Evolutionary conservation across 73 alveolate species (phyloP).

Genomic region (Tetrahymena thermophila): DNA sequence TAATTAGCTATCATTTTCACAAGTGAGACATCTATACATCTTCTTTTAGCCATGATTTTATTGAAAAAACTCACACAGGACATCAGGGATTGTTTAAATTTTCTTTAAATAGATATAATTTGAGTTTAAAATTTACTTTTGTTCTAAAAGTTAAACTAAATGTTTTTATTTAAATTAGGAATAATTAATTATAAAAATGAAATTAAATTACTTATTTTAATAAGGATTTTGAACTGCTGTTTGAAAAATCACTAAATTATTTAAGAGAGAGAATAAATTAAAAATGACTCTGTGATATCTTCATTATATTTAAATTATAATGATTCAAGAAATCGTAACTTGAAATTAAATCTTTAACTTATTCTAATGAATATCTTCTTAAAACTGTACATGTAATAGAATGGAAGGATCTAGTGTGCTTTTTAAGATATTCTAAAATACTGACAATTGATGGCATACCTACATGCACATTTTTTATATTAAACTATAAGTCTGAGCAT

Average conservation of each 20-base stretch:
- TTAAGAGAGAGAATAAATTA: not conserved
- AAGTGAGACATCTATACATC: not conserved
- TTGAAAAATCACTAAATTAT: not conserved
- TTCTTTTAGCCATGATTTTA: not conserved
- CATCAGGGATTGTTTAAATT: not conserved
- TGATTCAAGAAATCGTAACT: not conserved
- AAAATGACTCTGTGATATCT: not conserved
- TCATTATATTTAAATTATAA: not conserved
- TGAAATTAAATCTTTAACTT: not conserved
- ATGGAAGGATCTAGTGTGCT: not conserved
- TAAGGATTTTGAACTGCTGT: not conserved
- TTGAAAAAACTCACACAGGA: not conserved
- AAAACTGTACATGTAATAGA: not conserved
- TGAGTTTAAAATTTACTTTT: not conserved
- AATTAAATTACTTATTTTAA: not conserved
- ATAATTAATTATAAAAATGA: not conserved
- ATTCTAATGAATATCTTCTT: not conserved
- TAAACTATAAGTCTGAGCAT: not conserved
- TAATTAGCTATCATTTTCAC: not conserved
- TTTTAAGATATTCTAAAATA: not conserved
- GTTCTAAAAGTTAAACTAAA: too few species aligned
- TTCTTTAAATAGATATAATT: not conserved
- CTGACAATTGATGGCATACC: not conserved
- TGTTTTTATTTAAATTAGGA: not conserved
- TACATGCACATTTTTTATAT: not conserved